phyloP scores from a whole-genome alignment of 2,329 filamentous ascomycete genomes.

The Talaromyces pinophilus region DNA sequence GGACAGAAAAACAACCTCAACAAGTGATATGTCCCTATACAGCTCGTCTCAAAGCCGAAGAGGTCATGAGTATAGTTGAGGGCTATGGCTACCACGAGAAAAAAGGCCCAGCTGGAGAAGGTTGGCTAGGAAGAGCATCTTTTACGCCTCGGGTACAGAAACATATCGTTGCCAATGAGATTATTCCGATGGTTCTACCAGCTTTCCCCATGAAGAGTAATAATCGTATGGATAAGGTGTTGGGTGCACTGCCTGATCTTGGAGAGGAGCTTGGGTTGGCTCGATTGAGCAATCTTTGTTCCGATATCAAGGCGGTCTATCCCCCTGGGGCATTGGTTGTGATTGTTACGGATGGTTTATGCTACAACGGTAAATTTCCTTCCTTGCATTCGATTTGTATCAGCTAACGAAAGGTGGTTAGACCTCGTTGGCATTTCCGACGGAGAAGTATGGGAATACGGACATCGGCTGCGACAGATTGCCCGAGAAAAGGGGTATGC shows the following conservation, averaged over 20 bases:
- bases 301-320: slow-evolving; percentile 43
- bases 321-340: slow-evolving; percentile 43
- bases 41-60: slow-evolving; percentile 9
- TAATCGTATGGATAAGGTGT: slow-evolving; percentile 35
- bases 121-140: slow-evolving; percentile 13
- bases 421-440: slow-evolving; percentile 48
- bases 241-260: slow-evolving; percentile 44
- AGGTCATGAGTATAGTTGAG: slow-evolving; percentile 10
- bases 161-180: slow-evolving; percentile 24
- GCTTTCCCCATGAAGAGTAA: slow-evolving; percentile 37
- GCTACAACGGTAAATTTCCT: slow-evolving; percentile 37
- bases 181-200: slow-evolving; percentile 35
- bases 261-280: slow-evolving; percentile 47
- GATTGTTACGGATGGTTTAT: slow-evolving; percentile 49
- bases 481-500: slow-evolving; percentile 35
- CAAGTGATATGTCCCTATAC: slow-evolving; percentile 12
- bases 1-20: neutral
- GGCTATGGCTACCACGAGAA: slow-evolving; percentile 11
- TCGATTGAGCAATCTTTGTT: slow-evolving; percentile 45
- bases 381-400: neutral
- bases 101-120: slow-evolving; percentile 3
- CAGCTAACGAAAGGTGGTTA: slow-evolving; percentile 3
- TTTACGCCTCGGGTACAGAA: slow-evolving; percentile 14
- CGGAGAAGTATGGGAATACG: slow-evolving; percentile 45
- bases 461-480: slow-evolving; percentile 41